phyloP scores from a whole-genome alignment of 768 basidiomycete genomes.

The Psilocybe cubensis region DNA sequence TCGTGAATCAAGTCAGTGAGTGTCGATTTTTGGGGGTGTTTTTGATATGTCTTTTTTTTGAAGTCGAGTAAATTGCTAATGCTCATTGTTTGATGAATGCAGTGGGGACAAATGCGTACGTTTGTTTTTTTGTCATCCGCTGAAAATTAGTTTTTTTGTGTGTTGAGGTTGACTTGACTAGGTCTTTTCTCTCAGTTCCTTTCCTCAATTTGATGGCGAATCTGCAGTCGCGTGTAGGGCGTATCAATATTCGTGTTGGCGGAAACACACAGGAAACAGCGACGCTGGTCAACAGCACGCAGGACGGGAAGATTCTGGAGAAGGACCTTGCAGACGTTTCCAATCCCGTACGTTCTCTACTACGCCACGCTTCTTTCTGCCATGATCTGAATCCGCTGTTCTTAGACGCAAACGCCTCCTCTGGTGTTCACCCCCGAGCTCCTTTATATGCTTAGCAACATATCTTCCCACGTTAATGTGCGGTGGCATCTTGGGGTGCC shows the following conservation, averaged over 20 bases:
- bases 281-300: slow-evolving; percentile 47
- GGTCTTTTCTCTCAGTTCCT: slow-evolving; percentile 52
- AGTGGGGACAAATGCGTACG: slow-evolving; percentile 16
- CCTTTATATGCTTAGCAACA: slow-evolving; percentile 64
- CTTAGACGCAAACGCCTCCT: slow-evolving; percentile 67
- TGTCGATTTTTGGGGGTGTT: slow-evolving; percentile 13
- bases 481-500: slow-evolving; percentile 74
- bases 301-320: slow-evolving; percentile 48
- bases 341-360: slow-evolving; percentile 39
- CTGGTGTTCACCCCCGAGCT: slow-evolving; percentile 65
- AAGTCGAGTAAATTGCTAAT: not conserved
- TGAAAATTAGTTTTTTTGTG: not conserved
- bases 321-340: slow-evolving; percentile 41
- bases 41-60: not conserved
- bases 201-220: slow-evolving; percentile 81
- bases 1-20: slow-evolving; percentile 60
- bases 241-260: slow-evolving; percentile 67
- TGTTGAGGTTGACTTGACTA: slow-evolving; percentile 24
- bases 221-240: slow-evolving; percentile 62
- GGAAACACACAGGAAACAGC: slow-evolving; percentile 82
- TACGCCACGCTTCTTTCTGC: not conserved
- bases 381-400: not conserved
- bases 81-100: not conserved
- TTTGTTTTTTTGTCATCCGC: slow-evolving; percentile 17
- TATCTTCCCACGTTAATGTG: slow-evolving; percentile 59